A percentile compares a stretch with the other conserved stretches of the same genome.
Evolutionary conservation across 176 grass and related monocot species (phyloP).

Genomic region (Triticum timopheevii): DNA sequence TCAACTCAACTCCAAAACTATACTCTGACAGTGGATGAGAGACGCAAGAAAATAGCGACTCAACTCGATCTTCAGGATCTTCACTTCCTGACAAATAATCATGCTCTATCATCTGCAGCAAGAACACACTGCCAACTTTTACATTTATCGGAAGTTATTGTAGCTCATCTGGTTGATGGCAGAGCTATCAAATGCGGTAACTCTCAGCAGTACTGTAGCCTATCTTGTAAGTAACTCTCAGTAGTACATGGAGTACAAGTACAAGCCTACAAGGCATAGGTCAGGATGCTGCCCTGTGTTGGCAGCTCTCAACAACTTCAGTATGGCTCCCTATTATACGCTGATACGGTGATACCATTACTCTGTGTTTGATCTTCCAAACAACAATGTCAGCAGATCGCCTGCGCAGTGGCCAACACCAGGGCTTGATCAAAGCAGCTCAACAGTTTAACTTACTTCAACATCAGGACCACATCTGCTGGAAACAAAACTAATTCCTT

Average conservation of each 20-base stretch:
- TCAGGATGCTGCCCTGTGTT: background rate
- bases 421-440: background rate
- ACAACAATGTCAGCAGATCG: background rate
- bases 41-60: background rate
- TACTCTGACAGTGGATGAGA: background rate
- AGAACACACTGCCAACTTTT: too few relatives aligned
- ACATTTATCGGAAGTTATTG: too few relatives aligned
- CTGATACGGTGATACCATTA: background rate
- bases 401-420: background rate
- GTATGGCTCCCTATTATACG: too few relatives aligned
- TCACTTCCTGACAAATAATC: background rate
- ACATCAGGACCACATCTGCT: background rate
- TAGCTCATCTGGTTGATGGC: too few relatives aligned
- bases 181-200: too few relatives aligned
- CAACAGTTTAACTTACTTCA: background rate
- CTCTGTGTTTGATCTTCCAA: background rate
- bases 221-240: too few relatives aligned
- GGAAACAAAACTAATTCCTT: background rate
- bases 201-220: too few relatives aligned
- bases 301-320: background rate
- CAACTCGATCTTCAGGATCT: background rate
- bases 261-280: background rate
- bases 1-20: too few relatives aligned
- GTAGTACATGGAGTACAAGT: too few relatives aligned
- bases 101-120: too few relatives aligned